Evolutionary conservation across 2,329 filamentous ascomycete species (phyloP).

Genomic region (Trichoderma lentiforme): DNA sequence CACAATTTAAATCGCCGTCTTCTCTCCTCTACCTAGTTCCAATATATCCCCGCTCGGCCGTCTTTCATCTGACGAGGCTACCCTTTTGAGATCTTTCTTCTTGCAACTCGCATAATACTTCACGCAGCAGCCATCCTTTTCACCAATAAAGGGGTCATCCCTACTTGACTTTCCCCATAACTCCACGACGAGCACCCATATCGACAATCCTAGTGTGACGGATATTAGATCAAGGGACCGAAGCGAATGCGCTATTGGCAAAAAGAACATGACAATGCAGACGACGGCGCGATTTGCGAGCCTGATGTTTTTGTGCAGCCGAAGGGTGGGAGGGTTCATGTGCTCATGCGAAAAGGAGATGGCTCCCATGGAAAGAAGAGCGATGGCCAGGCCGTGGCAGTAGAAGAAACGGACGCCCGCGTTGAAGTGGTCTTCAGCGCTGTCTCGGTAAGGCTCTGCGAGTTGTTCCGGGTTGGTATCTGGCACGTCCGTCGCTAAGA

Average conservation of each 20-base stretch:
- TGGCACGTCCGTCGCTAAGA: slow-evolving; percentile 54
- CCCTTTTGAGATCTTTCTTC: slow-evolving; percentile 34
- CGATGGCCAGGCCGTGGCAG: slow-evolving; percentile 57
- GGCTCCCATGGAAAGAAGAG: slow-evolving; percentile 51
- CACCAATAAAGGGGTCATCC: slow-evolving; percentile 43
- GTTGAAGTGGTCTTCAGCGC: slow-evolving; percentile 49
- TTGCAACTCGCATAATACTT: slow-evolving; percentile 43
- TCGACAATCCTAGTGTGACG: slow-evolving; percentile 42
- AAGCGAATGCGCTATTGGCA: slow-evolving; percentile 49
- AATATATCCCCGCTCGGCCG: slow-evolving; percentile 25
- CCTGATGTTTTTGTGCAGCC: slow-evolving; percentile 49
- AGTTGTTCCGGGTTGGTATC: slow-evolving; percentile 47
- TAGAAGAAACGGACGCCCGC: slow-evolving; percentile 60
- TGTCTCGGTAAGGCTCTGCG: slow-evolving; percentile 47
- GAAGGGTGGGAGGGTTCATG: slow-evolving; percentile 47
- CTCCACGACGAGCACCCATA: slow-evolving; percentile 47
- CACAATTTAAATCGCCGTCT: slow-evolving; percentile 21
- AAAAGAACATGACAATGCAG: slow-evolving; percentile 50
- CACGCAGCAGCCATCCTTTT: slow-evolving; percentile 29
- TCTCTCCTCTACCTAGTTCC: slow-evolving; percentile 25
- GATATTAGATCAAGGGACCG: slow-evolving; percentile 45
- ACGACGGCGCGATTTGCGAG: slow-evolving; percentile 49
- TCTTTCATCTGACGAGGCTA: slow-evolving; percentile 28
- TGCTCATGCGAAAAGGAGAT: slow-evolving; percentile 57
- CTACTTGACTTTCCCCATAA: slow-evolving; percentile 47